Base-by-base conservation (phyloP, 1,139 yeast species). In the Geotrichum klebahnii region DNA sequence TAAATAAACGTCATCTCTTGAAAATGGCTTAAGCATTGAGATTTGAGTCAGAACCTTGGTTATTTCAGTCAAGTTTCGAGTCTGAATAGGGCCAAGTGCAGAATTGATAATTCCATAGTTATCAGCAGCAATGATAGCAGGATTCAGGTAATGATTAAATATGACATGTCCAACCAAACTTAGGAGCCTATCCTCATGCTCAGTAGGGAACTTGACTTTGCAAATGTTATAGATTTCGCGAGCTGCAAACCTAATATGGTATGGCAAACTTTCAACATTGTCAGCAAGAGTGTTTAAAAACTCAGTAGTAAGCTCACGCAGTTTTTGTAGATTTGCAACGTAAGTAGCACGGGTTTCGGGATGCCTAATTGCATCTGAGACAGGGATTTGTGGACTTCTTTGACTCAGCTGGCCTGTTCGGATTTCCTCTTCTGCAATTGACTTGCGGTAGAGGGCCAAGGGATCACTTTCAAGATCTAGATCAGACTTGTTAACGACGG, bases 391-490 rank as follows among this genome's bases (percentile, higher is more conserved):
- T 53, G 73, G 73, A 40, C 75, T 73, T 55, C 60, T 78, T 74
- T 56, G 72, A 66, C 56, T 78, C 60, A 55, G 60, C 54, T 60
- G 64, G 1, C 74, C 74, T 4, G 72, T 65, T 16, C 64, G 59
- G 50, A 72, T 68, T 56, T 77, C 74, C 50, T 80, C 85, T 44
- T 67, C 71, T 23, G 74, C 74, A 14, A 77, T 69, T 19, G 80
- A 57, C 2, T 65, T 63, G 24, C 72, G 68, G 63, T 82, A 81
- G 33, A 71, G 70, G n/a, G 72, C 68, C 5, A 78, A 66, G 1
- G 98, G 97, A 62, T 90, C 87, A 53, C 92, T 81, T 62, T 90
- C 97, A 59, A 88, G 79, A 53, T 80, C 80, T 9, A 79, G 61
- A 39, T 78, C 81, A 23, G 80, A 82, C 52, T 78, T 71, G 16